A percentile compares a stretch with the other conserved stretches of the same genome.
These are phyloP conservation scores for Skeletonema marinoi DNA, from an alignment of 108 stramenopile genomes.

Conservation along the genomic window DNA sequence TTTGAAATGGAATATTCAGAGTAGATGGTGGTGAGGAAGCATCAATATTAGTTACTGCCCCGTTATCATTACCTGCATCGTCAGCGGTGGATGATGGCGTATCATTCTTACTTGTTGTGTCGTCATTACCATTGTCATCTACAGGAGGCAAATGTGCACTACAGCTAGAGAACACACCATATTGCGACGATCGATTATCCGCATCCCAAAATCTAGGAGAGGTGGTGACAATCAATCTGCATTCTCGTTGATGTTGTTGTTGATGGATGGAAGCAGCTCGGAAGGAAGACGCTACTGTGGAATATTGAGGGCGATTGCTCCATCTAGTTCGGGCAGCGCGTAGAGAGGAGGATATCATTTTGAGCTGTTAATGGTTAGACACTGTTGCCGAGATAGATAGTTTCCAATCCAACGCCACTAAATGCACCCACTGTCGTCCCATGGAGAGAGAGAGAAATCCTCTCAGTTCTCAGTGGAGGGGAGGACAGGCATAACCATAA, in stretches of 20 bases:
- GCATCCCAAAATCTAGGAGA: background rate
- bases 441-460: too few species aligned
- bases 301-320: background rate
- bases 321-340: background rate
- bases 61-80: background rate
- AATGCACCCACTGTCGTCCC: too few species aligned
- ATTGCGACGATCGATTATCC: background rate
- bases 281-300: background rate
- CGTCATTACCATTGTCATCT: background rate
- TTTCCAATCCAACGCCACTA: too few species aligned
- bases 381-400: too few species aligned
- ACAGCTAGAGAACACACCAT: background rate
- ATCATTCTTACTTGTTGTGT: background rate
- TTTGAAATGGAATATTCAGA: background rate
- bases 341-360: background rate
- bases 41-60: background rate
- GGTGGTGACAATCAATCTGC: background rate
- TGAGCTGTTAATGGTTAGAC: background rate
- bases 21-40: background rate
- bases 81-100: background rate
- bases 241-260: background rate
- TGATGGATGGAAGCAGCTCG: background rate
- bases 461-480: too few species aligned
- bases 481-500: too few species aligned
- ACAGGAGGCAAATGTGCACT: background rate